Base-by-base conservation (phyloP, 1,139 yeast species). In the Blastobotrys indianensis region DNA sequence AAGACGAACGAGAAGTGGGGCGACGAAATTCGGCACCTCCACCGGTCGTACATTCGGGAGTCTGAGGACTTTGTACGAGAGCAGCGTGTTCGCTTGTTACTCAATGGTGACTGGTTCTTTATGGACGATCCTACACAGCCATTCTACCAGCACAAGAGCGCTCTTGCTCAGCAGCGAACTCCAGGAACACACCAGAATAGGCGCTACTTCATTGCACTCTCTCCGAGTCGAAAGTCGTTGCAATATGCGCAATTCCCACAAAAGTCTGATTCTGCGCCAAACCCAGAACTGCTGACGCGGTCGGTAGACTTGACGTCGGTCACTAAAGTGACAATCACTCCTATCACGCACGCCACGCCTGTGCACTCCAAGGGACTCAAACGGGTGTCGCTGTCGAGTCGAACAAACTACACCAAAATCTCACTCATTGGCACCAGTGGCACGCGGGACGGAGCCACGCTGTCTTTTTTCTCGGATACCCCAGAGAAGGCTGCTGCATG, bases 41-140 rank as follows among this genome's bases (percentile, higher is more conserved):
- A 79, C 58, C 65, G 66, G 11, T 66, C 73, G 42, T 69, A 85
- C 50, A 64, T 74, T 4, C 65, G 67, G 13, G 92, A 86, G 59
- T 86, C 84, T 0, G 69, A 74, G 53, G 84, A 82, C 44, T 85
- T 84, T 60, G 90, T 86, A n/a, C 74, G 77, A 50, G 92, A 84
- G 60, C 94, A 85, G 64, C 72, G 94, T 54, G 79, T 83, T 39
- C 67, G 83, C 46, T 81, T 81, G 57, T 65, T 87, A 44, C 77
- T 86, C 37, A 79, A 77, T 55, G 95, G 96, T 3, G 77, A 86
- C 2, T 86, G 95, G 95, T 92, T 85, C n/a, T 81, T 72, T 57
- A 74, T 82, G 2, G 84, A 80, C 45, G 68, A 73, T 45, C 87
- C 87, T 41, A 51, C 57, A 2, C 36, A 34, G 28, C 35, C 52